phyloP scores from a whole-genome alignment of 345 rosid genomes.

The Xanthoceras sorbifolium region DNA sequence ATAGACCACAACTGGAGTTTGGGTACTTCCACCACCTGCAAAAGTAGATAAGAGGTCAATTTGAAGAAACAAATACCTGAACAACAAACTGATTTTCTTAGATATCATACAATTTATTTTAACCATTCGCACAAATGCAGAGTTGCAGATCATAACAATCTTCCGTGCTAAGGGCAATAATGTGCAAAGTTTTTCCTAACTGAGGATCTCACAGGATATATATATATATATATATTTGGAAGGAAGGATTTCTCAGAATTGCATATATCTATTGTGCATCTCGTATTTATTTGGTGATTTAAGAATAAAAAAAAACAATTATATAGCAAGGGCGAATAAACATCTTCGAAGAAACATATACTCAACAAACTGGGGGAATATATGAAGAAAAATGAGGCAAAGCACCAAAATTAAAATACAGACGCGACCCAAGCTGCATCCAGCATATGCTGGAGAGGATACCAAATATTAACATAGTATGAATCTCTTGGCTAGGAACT shows the following conservation, averaged over 20 bases:
- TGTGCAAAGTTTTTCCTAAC: background rate
- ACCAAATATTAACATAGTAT: background rate
- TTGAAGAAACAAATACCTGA: background rate
- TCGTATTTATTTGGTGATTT: background rate
- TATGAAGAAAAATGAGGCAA: background rate
- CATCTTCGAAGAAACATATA: background rate
- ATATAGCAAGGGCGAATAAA: background rate
- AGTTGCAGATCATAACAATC: background rate
- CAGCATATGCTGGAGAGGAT: background rate
- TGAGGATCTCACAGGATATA: background rate
- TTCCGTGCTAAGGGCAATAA: background rate
- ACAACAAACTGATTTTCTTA: background rate
- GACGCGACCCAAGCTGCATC: background rate
- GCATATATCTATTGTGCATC: background rate
- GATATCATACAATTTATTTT: background rate
- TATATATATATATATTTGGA: too few species aligned
- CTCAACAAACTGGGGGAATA: background rate
- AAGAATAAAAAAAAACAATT: background rate
- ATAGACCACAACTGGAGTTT: slow-evolving; percentile 26
- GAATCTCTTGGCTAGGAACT: background rate
- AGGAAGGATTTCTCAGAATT: background rate
- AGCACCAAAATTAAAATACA: background rate
- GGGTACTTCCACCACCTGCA: slow-evolving; percentile 31
- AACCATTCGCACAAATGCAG: background rate
- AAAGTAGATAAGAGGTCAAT: slow-evolving; percentile 1